phyloP scores from a whole-genome alignment of 139 green algal genomes.

The Ettlia oleoabundans region DNA sequence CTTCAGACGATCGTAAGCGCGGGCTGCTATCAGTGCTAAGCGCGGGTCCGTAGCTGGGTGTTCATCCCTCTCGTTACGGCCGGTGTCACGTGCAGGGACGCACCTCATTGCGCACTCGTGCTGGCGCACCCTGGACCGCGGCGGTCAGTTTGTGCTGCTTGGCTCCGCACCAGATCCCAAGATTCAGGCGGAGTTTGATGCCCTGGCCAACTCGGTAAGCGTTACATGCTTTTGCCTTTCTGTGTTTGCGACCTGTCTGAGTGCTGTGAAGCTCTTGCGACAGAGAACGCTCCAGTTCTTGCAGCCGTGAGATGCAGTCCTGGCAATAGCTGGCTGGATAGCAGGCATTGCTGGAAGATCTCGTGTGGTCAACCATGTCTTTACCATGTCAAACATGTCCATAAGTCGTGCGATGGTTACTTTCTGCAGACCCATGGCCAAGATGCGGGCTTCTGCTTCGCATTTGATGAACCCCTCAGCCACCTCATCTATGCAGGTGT shows the following conservation, averaged over 20 bases:
- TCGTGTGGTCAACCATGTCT: not conserved
- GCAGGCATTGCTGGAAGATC: not conserved
- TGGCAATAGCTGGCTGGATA: not conserved
- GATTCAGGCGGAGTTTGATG: constrained; percentile 68
- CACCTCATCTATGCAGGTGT: constrained; percentile 84
- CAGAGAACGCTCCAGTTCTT: not conserved
- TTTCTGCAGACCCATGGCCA: constrained; percentile 49
- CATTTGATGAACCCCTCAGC: constrained; percentile 83
- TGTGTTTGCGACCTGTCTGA: too few species aligned
- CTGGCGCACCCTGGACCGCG: constrained; percentile 85
- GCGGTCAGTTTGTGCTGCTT: constrained; percentile 97
- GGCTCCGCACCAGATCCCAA: constrained; percentile 87
- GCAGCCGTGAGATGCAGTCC: not conserved
- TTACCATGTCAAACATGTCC: not conserved
- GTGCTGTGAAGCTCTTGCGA: not conserved
- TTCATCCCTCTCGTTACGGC: too few species aligned
- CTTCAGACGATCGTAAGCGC: too few species aligned
- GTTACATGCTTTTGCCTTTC: not conserved
- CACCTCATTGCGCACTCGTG: constrained; percentile 98
- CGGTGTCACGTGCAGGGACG: constrained; percentile 74
- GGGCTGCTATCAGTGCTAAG: too few species aligned
- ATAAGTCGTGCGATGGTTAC: not conserved
- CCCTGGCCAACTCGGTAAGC: constrained; percentile 26
- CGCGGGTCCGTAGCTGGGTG: too few species aligned
- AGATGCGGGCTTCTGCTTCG: constrained; percentile 72